Conservation (phyloP, 1,139 yeast genomes). For the Pichia sp. region DNA sequence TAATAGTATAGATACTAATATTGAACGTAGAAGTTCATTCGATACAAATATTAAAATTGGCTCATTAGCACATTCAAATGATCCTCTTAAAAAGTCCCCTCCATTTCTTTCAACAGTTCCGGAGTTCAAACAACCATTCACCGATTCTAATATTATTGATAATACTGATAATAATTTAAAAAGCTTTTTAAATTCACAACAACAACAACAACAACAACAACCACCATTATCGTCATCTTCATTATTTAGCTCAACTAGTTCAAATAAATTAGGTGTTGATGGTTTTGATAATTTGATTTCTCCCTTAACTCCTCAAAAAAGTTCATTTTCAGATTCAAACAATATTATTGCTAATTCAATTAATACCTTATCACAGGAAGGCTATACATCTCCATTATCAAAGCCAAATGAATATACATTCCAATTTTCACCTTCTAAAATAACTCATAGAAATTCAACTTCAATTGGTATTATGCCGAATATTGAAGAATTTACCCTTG, state of each 20-base stretch:
- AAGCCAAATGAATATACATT: neutral
- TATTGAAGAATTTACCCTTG: slow-evolving; percentile 5
- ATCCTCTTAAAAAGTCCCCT: slow-evolving; percentile 1
- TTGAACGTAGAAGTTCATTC: slow-evolving; percentile 4
- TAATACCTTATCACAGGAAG: neutral
- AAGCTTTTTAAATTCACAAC: neutral
- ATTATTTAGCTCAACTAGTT: neutral
- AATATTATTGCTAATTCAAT: neutral
- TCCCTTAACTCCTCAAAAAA: slow-evolving; percentile 5
- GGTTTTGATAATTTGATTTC: slow-evolving; percentile 1
- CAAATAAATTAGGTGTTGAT: neutral
- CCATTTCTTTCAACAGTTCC: neutral
- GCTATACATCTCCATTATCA: slow-evolving; percentile 6
- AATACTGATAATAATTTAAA: no score
- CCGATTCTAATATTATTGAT: no score
- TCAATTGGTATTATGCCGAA: slow-evolving; percentile 4
- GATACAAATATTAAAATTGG: slow-evolving; percentile 7
- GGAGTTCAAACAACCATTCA: neutral
- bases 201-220: neutral
- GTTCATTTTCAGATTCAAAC: slow-evolving; percentile 1
- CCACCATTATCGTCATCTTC: slow-evolving; percentile 4
- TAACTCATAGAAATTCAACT: neutral
- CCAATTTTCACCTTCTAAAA: neutral
- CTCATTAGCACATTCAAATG: slow-evolving; percentile 6
- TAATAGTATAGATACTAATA: no score